Conservation (phyloP, 495 filamentous ascomycete species). For the Barbatosphaeria neglecta region DNA sequence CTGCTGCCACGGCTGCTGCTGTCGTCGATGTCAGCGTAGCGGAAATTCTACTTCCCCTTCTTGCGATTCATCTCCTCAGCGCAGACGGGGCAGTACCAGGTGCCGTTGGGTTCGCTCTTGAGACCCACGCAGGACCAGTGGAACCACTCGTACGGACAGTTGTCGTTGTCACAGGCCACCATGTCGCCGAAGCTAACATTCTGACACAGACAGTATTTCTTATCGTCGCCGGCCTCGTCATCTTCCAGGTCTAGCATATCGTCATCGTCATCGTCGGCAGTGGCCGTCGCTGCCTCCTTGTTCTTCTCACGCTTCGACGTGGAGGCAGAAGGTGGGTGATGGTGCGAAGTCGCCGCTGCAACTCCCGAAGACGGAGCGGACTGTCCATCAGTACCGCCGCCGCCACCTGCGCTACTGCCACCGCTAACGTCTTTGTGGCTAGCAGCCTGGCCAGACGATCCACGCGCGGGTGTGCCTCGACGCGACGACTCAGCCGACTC, state of each 20-base stretch:
- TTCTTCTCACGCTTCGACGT: neutral
- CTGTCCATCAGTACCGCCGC: no score
- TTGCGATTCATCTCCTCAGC: slow-evolving; percentile 40
- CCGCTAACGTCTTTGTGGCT: slow-evolving; percentile 3
- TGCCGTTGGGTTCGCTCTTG: slow-evolving; percentile 76
- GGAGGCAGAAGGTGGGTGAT: neutral
- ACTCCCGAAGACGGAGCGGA: no score
- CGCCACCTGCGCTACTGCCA: slow-evolving; percentile 3
- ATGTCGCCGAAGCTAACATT: slow-evolving; percentile 92
- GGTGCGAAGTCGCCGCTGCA: no score
- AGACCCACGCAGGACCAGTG: slow-evolving; percentile 93
- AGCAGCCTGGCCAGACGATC: slow-evolving; percentile 3
- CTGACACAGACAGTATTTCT: slow-evolving; percentile 86
- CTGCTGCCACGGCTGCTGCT: no score
- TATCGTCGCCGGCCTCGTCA: slow-evolving; percentile 77
- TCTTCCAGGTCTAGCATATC: slow-evolving; percentile 61
- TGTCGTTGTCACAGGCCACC: slow-evolving; percentile 93
- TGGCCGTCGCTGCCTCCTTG: neutral
- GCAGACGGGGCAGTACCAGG: slow-evolving; percentile 87
- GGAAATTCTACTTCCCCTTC: slow-evolving; percentile 1
- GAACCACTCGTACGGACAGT: slow-evolving; percentile 94
- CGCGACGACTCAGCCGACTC: slow-evolving; percentile 6
- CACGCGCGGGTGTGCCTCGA: slow-evolving; percentile 14
- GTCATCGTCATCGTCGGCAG: slow-evolving; percentile 40
- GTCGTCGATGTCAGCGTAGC: no score